A percentile compares a stretch with the other conserved stretches of the same genome.
Evolutionary conservation across 305 asterid species (phyloP).

Genomic region (Fraxinus greggii): DNA sequence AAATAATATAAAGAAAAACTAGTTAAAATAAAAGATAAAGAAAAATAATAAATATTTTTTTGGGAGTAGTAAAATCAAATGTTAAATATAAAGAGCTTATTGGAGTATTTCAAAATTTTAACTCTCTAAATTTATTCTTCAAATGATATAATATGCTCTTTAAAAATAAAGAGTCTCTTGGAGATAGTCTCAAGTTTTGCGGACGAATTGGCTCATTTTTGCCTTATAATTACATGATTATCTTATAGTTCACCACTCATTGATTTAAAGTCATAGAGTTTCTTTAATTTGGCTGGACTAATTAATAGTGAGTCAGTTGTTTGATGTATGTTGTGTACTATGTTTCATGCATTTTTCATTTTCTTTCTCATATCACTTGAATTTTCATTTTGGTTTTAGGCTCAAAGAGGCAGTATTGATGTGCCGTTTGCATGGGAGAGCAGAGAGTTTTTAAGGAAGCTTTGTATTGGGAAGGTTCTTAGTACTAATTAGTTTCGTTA

Average conservation of each 20-base stretch:
- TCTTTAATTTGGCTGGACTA: background rate
- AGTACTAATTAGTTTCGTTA: slow-evolving; percentile 6
- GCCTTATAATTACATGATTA: background rate
- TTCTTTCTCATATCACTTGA: background rate
- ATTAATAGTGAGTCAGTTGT: background rate
- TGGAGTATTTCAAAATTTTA: no score
- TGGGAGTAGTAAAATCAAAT: no score
- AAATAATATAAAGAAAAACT: no score
- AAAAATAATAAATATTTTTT: no score
- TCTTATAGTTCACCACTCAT: background rate
- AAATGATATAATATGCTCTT: no score
- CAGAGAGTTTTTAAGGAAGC: slow-evolving; percentile 84
- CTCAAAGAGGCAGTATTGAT: slow-evolving; percentile 80
- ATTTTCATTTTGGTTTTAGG: slow-evolving; percentile 41
- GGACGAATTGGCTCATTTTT: background rate
- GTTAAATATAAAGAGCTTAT: no score
- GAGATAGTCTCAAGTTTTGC: background rate
- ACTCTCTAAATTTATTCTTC: no score
- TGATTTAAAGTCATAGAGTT: background rate
- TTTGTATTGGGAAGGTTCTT: slow-evolving; percentile 85
- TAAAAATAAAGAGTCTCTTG: no score
- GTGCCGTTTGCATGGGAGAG: slow-evolving; percentile 99
- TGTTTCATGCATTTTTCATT: background rate
- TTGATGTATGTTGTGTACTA: background rate
- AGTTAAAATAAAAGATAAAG: no score